Base-by-base conservation (phyloP, 2,329 filamentous ascomycete genomes). In the Truncatella angustata region DNA sequence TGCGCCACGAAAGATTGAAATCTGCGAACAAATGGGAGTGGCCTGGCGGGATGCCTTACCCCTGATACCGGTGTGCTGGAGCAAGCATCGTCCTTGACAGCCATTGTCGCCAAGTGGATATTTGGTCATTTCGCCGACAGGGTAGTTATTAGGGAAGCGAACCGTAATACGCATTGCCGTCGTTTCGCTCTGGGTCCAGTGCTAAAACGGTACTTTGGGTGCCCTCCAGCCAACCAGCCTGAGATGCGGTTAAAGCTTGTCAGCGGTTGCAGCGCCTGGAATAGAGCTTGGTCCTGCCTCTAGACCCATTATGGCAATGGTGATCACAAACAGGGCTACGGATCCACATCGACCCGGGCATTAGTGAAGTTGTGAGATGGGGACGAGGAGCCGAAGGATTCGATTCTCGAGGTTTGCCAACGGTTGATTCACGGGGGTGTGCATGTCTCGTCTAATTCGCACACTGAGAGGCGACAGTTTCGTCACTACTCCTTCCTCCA, bases 121-220 rank as follows among this genome's bases (percentile, higher is more conserved):
- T n/a, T n/a, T n/a, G n/a, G n/a, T n/a, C n/a, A n/a, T n/a, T n/a
- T n/a, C n/a, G n/a, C n/a, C n/a, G n/a, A n/a, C n/a, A n/a, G n/a
- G n/a, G n/a, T n/a, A n/a, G n/a, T n/a, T n/a, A n/a, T n/a, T n/a
- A n/a, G n/a, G n/a, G n/a, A n/a, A n/a, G n/a, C n/a, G n/a, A n/a
- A n/a, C 28, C 28, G 2, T 32, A 7, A 32, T 32, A 7, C 28
- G 40, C 21, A 44, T n/a, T n/a, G 16, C 40, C 40, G 40, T 23
- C n/a, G 16, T 16, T 23, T 44, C 20, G 20, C 40, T 24, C 21
- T 24, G 11, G 11, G 10, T 44, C 11, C 11, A 26, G 23, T n/a
- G 40, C 40, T 44, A 44, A 44, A 44, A 21, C 18, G 37, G 37
- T 40, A 40, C 37, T 40, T 40, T 40, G 5, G 24, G 12, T 44